Percentiles rank a stretch among this genome's conserved stretches.
Evolutionary conservation across 1,139 yeast species (phyloP).

Genomic region (Candida sp.): DNA sequence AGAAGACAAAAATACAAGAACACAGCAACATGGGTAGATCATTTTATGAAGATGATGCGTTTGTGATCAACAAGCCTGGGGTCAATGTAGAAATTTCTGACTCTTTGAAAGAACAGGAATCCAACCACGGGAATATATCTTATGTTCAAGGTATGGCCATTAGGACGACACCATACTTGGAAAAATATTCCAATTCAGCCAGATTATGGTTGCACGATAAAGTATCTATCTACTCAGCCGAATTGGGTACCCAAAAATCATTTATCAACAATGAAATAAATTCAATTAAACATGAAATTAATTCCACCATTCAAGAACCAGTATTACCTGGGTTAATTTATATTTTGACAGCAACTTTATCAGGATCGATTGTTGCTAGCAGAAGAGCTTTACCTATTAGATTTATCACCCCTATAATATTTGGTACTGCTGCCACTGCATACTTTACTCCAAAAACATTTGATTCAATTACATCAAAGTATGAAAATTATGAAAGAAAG

Average conservation of each 20-base stretch:
- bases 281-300: slow-evolving; percentile 20
- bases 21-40: slow-evolving; percentile 19
- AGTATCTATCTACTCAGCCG: slow-evolving; percentile 35
- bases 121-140: slow-evolving; percentile 37
- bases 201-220: slow-evolving; percentile 39
- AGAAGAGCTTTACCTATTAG: slow-evolving; percentile 46
- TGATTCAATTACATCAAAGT: slow-evolving; percentile 16
- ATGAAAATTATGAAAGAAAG: slow-evolving; percentile 48
- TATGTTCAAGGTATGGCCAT: slow-evolving; percentile 53
- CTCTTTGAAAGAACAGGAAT: slow-evolving; percentile 35
- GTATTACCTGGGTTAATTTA: slow-evolving; percentile 53
- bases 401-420: slow-evolving; percentile 45
- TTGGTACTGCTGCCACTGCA: slow-evolving; percentile 42
- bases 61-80: slow-evolving; percentile 46
- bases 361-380: slow-evolving; percentile 54
- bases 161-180: slow-evolving; percentile 45
- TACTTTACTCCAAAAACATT: slow-evolving; percentile 38
- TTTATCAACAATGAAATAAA: slow-evolving; percentile 40
- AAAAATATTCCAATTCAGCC: slow-evolving; percentile 33
- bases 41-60: slow-evolving; percentile 53
- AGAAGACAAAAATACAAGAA: too few relatives aligned
- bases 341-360: slow-evolving; percentile 50
- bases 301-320: slow-evolving; percentile 35
- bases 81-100: slow-evolving; percentile 31
- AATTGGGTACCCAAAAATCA: slow-evolving; percentile 40